Conservation (phyloP, 1,284 basidiomycete species). For the Flammula alnicola region DNA sequence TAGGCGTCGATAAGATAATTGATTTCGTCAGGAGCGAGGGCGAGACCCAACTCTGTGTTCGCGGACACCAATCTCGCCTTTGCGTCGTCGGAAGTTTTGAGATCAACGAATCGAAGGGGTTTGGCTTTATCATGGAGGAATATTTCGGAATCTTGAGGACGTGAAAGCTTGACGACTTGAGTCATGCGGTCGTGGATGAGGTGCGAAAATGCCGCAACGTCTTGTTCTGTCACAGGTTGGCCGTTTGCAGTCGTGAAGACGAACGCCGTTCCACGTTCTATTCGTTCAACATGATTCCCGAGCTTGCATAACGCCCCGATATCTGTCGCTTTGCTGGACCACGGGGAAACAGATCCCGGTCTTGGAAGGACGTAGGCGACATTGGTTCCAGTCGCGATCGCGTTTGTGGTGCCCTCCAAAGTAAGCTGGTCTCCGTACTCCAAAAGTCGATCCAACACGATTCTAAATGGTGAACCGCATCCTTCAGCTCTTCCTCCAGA, state of each 20-base stretch:
- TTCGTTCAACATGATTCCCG: constrained; percentile 67
- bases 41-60: constrained; percentile 89
- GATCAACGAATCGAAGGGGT: constrained; percentile 74
- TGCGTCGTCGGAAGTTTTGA: constrained; percentile 45
- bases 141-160: constrained; percentile 65
- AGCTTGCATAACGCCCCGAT: constrained; percentile 91
- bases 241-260: constrained; percentile 59
- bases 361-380: constrained; percentile 81
- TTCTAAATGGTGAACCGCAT: constrained; percentile 51
- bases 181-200: constrained; percentile 97
- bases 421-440: constrained; percentile 83
- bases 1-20: constrained; percentile 93
- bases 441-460: constrained; percentile 77
- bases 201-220: constrained; percentile 59
- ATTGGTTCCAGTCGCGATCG: constrained; percentile 46
- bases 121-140: constrained; percentile 76
- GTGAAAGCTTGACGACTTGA: constrained; percentile 67
- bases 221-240: constrained; percentile 43
- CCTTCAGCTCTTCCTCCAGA: constrained; percentile 54
- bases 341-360: constrained; percentile 61
- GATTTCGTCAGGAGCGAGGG: constrained; percentile 90
- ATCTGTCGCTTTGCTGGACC: constrained; percentile 98
- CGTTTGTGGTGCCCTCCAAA: constrained; percentile 49
- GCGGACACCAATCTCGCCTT: constrained; percentile 72
- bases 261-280: constrained; percentile 87